Conservation (phyloP, 2,329 filamentous ascomycete species). For the Epichloe hybrida region DNA sequence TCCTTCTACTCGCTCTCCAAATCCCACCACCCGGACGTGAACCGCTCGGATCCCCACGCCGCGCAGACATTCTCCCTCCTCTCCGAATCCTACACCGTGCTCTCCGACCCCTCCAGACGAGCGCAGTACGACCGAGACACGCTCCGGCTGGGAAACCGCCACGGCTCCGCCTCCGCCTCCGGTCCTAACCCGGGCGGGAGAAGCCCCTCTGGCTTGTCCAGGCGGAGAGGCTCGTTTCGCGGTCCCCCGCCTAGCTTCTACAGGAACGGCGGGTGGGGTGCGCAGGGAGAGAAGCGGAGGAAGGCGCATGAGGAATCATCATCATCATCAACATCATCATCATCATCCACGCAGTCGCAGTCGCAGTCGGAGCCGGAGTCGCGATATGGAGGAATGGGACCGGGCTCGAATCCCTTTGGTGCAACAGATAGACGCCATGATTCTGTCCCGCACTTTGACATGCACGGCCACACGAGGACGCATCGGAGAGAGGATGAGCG, state of each 20-base stretch:
- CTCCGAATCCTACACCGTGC: slow-evolving; percentile 68
- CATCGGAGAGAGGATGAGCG: slow-evolving; percentile 49
- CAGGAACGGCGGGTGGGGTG: slow-evolving; percentile 64
- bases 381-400: slow-evolving; percentile 39
- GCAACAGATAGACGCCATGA: slow-evolving; percentile 29
- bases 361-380: neutral
- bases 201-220: slow-evolving; percentile 67
- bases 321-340: slow-evolving; percentile 12
- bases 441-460: slow-evolving; percentile 65
- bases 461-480: slow-evolving; percentile 56
- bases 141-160: slow-evolving; percentile 17
- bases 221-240: slow-evolving; percentile 60
- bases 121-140: slow-evolving; percentile 67
- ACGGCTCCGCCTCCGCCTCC: slow-evolving; percentile 27
- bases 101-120: slow-evolving; percentile 61
- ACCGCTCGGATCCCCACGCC: slow-evolving; percentile 61
- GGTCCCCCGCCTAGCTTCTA: slow-evolving; percentile 93
- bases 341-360: slow-evolving; percentile 13
- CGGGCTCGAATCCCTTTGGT: slow-evolving; percentile 37
- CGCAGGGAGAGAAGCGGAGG: slow-evolving; percentile 43
- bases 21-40: slow-evolving; percentile 81
- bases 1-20: slow-evolving; percentile 89
- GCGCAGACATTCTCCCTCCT: slow-evolving; percentile 68
- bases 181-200: slow-evolving; percentile 54
- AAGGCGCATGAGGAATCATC: slow-evolving; percentile 33